These are phyloP conservation scores for Mitragyna speciosa DNA, from an alignment of 257 asterid genomes.

Conservation along the genomic window DNA sequence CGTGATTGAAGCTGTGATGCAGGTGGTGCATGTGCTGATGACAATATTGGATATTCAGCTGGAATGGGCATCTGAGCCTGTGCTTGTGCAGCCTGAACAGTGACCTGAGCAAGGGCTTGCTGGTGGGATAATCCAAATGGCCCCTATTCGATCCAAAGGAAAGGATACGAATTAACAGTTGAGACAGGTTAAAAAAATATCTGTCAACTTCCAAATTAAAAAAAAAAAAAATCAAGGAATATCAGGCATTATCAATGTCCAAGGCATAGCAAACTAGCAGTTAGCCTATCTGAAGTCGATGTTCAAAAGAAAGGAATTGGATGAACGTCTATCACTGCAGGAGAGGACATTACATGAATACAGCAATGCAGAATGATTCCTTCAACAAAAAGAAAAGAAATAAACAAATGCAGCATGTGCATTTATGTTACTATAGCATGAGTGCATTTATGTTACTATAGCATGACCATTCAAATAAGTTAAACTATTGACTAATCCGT, in stretches of 20 bases:
- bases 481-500: background rate
- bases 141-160: constrained; percentile 41
- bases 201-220: background rate
- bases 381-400: background rate
- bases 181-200: background rate
- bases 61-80: constrained; percentile 42
- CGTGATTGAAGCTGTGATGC: constrained; percentile 29
- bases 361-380: background rate
- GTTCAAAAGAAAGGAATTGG: background rate
- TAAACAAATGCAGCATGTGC: background rate
- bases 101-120: constrained; percentile 54
- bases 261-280: background rate
- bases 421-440: background rate
- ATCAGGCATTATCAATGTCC: background rate
- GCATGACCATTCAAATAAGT: background rate
- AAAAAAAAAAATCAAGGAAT: background rate
- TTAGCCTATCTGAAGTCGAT: too few species aligned
- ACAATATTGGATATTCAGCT: constrained; percentile 38
- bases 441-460: background rate
- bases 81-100: constrained; percentile 46
- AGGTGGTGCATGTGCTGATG: constrained; percentile 33
- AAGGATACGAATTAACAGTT: constrained; percentile 11
- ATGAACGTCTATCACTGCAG: background rate
- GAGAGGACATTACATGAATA: too few species aligned
- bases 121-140: constrained; percentile 53